Evolutionary conservation across 208 protist species (phyloP), one percentile per base, ranked within the genome.

Genomic region (Wallacemonas sp.): DNA sequence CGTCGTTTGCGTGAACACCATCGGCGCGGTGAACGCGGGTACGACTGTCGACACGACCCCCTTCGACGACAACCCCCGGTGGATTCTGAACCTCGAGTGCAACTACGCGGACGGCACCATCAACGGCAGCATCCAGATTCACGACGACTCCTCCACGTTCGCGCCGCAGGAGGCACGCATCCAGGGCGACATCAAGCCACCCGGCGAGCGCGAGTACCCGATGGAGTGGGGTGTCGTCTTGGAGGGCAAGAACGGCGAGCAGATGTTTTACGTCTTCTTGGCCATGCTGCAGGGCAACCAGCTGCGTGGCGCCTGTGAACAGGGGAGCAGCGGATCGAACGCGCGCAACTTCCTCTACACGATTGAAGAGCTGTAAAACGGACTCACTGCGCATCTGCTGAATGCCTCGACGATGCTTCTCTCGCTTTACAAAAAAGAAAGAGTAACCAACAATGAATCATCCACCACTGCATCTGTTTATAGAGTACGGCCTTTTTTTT

Each of bases 141-240:
- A 89, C 32, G 75, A 76, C n/a, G 74, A 81, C 67, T 91, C 83
- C 14, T 18, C 44, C 1, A 69, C 63, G 32, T 94, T 93, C 50
- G 68, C 74, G 2, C 66, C 84, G 18, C 91, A 96, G 76, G 83
- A 96, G 68, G 85, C 78, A 0, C 74, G 75, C 16, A 76, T 96
- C 44, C 82, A 92, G 66, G 91, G 91, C 5, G 84, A 89, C 55
- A 92, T 94, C 48, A 91, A 90, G 57, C 81, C 84, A 14, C 84
- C 83, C 1, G 84, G 87, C 10, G 81, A 92, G 65, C 80, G 81
- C 16, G 87, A 96, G 42, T 92, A 89, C 70, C 85, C 91, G 22
- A 90, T 96, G 79, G 91, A 96, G 74, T 96, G 87, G 86, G 86
- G 77, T 33, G 82, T 91, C 14, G 74, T 87, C 33, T 70, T 96